These are phyloP conservation scores for Aspergillus nomiae DNA, from an alignment of 2,329 filamentous ascomycete genomes.

Conservation along the genomic window DNA sequence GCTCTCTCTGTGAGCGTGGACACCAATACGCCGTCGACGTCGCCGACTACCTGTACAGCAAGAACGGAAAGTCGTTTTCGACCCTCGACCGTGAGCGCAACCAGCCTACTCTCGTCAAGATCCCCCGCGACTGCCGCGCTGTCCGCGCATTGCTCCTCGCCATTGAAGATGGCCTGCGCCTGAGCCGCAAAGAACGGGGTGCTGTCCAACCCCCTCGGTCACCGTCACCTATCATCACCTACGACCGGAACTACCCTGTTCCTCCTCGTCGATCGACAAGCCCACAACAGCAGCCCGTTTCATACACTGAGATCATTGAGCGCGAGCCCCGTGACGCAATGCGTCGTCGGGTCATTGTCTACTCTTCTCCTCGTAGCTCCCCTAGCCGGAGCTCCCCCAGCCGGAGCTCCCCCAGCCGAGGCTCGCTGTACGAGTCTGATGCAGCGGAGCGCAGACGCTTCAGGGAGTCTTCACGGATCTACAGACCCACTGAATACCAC, in stretches of 20 bases:
- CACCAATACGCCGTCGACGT: conserved; percentile 37
- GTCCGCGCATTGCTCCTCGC: conserved; percentile 44
- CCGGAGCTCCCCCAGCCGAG: conserved; percentile 38
- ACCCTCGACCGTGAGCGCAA: conserved; percentile 44
- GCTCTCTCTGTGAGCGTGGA: conserved; percentile 39
- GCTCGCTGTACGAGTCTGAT: conserved; percentile 39
- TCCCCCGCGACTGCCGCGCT: conserved; percentile 40
- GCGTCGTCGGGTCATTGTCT: conserved; percentile 37
- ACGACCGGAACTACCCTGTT: conserved; percentile 36
- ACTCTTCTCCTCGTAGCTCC: conserved; percentile 36
- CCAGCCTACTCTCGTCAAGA: conserved; percentile 43
- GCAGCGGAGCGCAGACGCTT: conserved; percentile 35
- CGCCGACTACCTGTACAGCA: conserved; percentile 38
- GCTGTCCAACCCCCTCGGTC: conserved; percentile 17
- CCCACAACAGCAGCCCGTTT: conserved; percentile 13
- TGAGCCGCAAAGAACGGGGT: conserved; percentile 21
- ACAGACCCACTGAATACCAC: conserved; percentile 33
- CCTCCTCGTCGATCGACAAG: conserved; percentile 27
- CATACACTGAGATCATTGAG: conserved; percentile 31
- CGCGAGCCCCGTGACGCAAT: conserved; percentile 27
- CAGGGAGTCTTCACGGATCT: conserved; percentile 32
- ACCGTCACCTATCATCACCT: conserved; percentile 32
- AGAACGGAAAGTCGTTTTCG: conserved; percentile 43
- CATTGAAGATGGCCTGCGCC: conserved; percentile 43
- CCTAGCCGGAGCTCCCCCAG: conserved; percentile 38